Evolutionary conservation across 306 rosid genomes (phyloP), one percentile per base, ranked within the genome.

Genomic region (Prunus dulcis): DNA sequence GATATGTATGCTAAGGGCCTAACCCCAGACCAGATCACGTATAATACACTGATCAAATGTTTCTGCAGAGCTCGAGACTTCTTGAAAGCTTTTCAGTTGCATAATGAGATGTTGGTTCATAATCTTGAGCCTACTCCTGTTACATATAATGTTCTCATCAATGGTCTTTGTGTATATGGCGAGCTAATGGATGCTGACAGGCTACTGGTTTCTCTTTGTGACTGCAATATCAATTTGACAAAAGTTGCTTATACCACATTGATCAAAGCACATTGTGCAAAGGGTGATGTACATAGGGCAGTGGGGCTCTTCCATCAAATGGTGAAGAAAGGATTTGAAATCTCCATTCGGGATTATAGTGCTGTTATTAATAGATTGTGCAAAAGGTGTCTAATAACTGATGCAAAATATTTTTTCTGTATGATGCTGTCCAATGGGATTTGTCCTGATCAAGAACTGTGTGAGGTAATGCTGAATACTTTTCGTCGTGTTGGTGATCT

Each of bases 91-190:
- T 84, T 82, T 47, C 83, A 81, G 77, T 75, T 89, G 64, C 74
- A 78, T 51, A 28, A 79, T 72, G 85, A 86, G 80, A 89, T 86
- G 90, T 70, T 84, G 66, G 64, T 61, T 74, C 86, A 79, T 79
- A 79, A 81, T 58, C 85, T 84, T 52, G 73, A 79, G 84, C 88
- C 88, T 50, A 84, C 80, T 74, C 81, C 86, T 63, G 83, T 66
- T 45, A 84, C 88, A 23, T 87, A 84, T 75, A 87, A 84, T 63
- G 57, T 89, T 58, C 85, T 89, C 67, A 81, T 86, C 58, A 67
- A 77, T 79, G 93, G 86, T 76, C 84, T 89, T 64, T 89, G 90
- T 56, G 27, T 81, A 51, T 64, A 76, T 83, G 93, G 93, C 18
- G 77, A 80, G 73, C 70, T 84, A 46, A 77, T 34, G 81, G 82